Evolutionary conservation across 176 grass and related monocot species (phyloP), one percentile per base, ranked within the genome.

Genomic region (Aegilops sharonensis): DNA sequence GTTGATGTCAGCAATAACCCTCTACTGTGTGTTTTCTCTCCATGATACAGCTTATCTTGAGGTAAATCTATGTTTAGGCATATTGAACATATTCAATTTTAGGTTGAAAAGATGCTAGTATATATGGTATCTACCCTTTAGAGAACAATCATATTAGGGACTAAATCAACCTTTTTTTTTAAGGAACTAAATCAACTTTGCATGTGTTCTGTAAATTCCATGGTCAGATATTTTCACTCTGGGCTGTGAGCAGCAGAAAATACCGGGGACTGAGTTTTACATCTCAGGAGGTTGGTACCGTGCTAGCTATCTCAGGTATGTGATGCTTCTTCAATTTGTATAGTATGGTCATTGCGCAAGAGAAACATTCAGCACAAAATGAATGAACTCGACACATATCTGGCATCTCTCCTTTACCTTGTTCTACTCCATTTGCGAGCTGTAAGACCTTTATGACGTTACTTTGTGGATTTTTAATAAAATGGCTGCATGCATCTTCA

Each of bases 191-290:
- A 85, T 31, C n/a, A 78, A 42, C 23, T 56, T 68, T 4, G 5
- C n/a, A 78, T 81, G 21, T 64, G 1, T 1, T 81, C 8, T 89
- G 9, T 57, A 79, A 79, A 65, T 87, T 70, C 1, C 39, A 64
- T 85, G 31, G 88, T 69, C 79, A 94, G 92, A 94, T 92, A 92
- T 94, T 94, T 82, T 94, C 92, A 18, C 87, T 94, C 5, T 94
- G 92, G 92, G 73, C 92, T 47, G 89, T 94, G 60, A 94, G 92
- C 85, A 89, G 52, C 31, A 94, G 71, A 88, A 94, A 82, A 80
- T 92, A 83, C 21, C 85, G 74, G 11, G 92, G 92, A 11, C 64
- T 94, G 54, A 83, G 87, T 79, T 90, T 94, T 82, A 89, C 92
- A 88, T 91, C 92, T 60, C 85, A 92, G 79, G 87, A 94, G 85